Evolutionary conservation across 108 stramenopile species (phyloP).

Genomic region (Fistulifera pelliculosa): DNA sequence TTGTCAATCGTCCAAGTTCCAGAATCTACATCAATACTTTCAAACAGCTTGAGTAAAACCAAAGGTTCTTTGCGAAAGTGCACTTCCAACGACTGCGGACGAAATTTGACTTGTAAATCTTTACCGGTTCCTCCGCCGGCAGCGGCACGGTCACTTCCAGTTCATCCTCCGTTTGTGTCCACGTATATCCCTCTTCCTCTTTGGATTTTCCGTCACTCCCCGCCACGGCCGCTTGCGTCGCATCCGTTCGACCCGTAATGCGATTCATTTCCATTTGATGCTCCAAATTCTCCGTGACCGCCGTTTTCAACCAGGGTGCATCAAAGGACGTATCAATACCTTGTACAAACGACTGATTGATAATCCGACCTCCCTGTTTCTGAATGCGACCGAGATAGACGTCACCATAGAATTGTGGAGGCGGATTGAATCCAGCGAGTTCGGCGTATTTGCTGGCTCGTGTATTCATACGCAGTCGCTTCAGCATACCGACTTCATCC

Average conservation of each 20-base stretch:
- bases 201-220: conserved; percentile 64
- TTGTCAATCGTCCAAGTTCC: conserved; percentile 79
- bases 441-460: conserved; percentile 44
- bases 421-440: conserved; percentile 55
- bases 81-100: conserved; percentile 29
- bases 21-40: conserved; percentile 56
- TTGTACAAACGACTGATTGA: conserved; percentile 34
- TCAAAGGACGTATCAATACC: conserved; percentile 34
- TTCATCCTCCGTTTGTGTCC: conserved; percentile 72
- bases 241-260: conserved; percentile 35
- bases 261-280: conserved; percentile 53
- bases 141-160: conserved; percentile 44
- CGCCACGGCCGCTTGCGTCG: conserved; percentile 25
- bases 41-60: conserved; percentile 34
- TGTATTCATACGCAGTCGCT: conserved; percentile 50
- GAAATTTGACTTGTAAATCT: conserved; percentile 42
- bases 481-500: conserved; percentile 80
- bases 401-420: conserved; percentile 82
- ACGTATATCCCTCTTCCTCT: conserved; percentile 41
- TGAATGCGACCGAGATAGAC: conserved; percentile 55
- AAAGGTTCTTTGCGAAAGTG: conserved; percentile 20
- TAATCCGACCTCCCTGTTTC: conserved; percentile 15
- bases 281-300: conserved; percentile 49
- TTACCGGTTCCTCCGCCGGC: conserved; percentile 12
- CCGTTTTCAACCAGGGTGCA: conserved; percentile 60